These are phyloP conservation scores for Periconia sp. DNA, from an alignment of 2,329 filamentous ascomycete genomes.

Conservation along the genomic window DNA sequence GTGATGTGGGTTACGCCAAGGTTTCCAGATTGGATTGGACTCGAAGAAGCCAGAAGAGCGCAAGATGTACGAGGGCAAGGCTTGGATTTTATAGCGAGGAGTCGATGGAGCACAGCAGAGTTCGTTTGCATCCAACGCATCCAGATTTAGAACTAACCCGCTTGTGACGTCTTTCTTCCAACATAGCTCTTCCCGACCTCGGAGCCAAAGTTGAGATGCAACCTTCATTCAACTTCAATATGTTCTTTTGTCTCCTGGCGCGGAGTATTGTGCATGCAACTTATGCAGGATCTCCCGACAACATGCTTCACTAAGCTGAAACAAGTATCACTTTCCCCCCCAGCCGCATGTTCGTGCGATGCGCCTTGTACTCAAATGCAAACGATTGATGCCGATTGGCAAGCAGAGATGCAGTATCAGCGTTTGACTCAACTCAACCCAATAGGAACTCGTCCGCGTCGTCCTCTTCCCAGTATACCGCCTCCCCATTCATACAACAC, in stretches of 20 bases:
- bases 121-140: background rate
- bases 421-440: too few species aligned
- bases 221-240: background rate
- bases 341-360: too few species aligned
- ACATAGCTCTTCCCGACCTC: background rate
- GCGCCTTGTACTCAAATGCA: too few species aligned
- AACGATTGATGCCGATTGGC: too few species aligned
- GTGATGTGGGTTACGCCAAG: background rate
- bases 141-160: background rate
- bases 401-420: too few species aligned
- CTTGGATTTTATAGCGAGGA: conserved; percentile 7
- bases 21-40: background rate
- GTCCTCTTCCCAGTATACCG: conserved; percentile 10
- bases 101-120: conserved; percentile 8
- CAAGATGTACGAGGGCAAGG: conserved; percentile 3
- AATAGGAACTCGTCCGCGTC: conserved; percentile 9
- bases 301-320: too few species aligned
- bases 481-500: conserved; percentile 9
- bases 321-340: too few species aligned
- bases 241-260: background rate
- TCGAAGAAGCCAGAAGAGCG: background rate
- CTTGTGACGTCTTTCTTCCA: background rate
- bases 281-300: too few species aligned
- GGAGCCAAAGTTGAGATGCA: conserved; percentile 6
- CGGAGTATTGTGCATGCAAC: too few species aligned